A percentile compares a stretch with the other conserved stretches of the same genome.
These are phyloP conservation scores for Thozetella sp. DNA, from an alignment of 495 filamentous ascomycete genomes.

Conservation along the genomic window DNA sequence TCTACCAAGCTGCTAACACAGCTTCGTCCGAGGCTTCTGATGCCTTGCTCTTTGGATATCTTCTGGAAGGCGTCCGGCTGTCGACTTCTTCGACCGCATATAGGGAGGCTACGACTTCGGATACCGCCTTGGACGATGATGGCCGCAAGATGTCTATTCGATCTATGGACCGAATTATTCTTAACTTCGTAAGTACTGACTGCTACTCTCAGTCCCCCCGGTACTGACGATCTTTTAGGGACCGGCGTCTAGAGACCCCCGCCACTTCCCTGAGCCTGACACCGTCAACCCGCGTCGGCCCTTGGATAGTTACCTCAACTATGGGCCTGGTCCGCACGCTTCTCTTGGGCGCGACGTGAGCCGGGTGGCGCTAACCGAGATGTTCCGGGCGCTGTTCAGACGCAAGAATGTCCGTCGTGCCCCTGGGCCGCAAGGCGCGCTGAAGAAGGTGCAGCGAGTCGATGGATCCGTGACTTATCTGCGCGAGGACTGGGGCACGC, in stretches of 20 bases:
- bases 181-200: constrained; percentile 52
- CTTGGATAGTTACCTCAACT: constrained; percentile 68
- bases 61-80: constrained; percentile 53
- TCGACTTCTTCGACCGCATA: constrained; percentile 49
- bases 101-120: constrained; percentile 47
- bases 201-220: constrained; percentile 21
- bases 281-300: constrained; percentile 69
- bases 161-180: constrained; percentile 41
- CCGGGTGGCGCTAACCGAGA: constrained; percentile 64
- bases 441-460: constrained; percentile 69
- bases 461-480: constrained; percentile 70
- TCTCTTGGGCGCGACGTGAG: constrained; percentile 64
- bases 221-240: constrained; percentile 53
- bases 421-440: constrained; percentile 65
- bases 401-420: constrained; percentile 68
- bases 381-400: constrained; percentile 68
- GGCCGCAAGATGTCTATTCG: constrained; percentile 45
- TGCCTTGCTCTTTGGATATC: constrained; percentile 48
- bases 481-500: constrained; percentile 70
- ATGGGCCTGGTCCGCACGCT: constrained; percentile 62
- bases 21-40: constrained; percentile 30
- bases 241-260: constrained; percentile 58
- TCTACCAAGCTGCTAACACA: constrained; percentile 53
- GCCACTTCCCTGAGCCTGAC: constrained; percentile 69
- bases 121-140: constrained; percentile 50